Evolutionary conservation across 208 protist species (phyloP).

Genomic region (Crithidia fasciculata): DNA sequence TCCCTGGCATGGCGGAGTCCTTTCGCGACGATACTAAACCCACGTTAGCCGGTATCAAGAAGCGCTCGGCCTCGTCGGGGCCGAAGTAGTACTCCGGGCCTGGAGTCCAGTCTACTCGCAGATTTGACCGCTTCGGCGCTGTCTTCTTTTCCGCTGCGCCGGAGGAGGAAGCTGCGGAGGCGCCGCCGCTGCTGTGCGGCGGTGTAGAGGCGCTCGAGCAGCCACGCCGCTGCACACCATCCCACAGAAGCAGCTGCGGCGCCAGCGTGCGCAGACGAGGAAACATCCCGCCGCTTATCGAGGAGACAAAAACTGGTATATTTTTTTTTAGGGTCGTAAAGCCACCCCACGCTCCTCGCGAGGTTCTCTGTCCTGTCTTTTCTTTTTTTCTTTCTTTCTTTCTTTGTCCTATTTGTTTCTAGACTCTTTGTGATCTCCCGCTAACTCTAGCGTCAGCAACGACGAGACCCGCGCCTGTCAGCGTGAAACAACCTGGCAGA

Average conservation of each 20-base stretch:
- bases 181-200: neutral
- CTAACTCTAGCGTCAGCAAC: too few species aligned
- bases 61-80: conserved; percentile 7
- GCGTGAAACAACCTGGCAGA: too few species aligned
- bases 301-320: too few species aligned
- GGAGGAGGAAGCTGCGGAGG: neutral
- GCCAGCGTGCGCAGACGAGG: neutral
- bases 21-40: too few species aligned
- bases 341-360: too few species aligned
- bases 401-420: too few species aligned
- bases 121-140: neutral
- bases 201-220: neutral
- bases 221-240: neutral
- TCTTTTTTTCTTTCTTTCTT: too few species aligned
- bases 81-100: conserved; percentile 16
- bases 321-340: too few species aligned
- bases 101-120: conserved; percentile 6
- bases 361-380: too few species aligned
- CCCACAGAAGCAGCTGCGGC: neutral
- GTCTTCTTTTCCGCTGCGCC: neutral
- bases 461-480: too few species aligned
- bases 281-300: neutral
- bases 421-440: too few species aligned
- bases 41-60: neutral
- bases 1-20: too few species aligned